Evolutionary conservation across 306 rosid species (phyloP), one percentile per base, ranked within the genome.

Genomic region (Cicer yamashitae): DNA sequence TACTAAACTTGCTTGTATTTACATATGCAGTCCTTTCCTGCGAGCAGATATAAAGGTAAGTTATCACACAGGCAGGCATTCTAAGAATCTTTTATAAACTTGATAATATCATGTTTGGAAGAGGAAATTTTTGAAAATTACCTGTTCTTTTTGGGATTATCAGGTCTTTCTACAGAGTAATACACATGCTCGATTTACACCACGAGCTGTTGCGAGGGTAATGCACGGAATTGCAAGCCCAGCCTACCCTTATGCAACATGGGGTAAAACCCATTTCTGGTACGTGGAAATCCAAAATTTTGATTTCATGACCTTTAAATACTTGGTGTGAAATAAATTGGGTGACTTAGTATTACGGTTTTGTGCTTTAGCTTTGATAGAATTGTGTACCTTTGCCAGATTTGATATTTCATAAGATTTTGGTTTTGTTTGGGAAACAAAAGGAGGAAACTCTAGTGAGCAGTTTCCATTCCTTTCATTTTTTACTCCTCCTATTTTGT

Each of bases 211-310:
- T 79, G 96, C 99, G 41, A 94, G 97, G 84, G 84, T 94, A 79
- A 88, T 91, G 96, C 98, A 94, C 61, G 98, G 97, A 81, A 85
- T 94, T 83, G 91, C 88, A 71, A 94, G 98, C 89, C 98, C 97
- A 53, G 86, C 97, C 41, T 94, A 94, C 82, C 86, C 98, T 74
- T 87, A 96, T 53, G 47, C 93, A 76, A 57, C 68, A 58, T 94
- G 98, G 98, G 88, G 87, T 67, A 90, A 74, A 85, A 90, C 98
- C 79, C 96, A 94, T 82, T 91, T 94, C 87, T 94, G 97, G 99
- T 94, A 89, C 2, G 70, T 48, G 13, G 12, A 50, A 71, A 57
- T 45, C 61, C 20, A 47, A 51, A 7, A 0, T 15, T 53, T 18
- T 61, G 41, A 47, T 44, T 39, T 44, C 13, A 20, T 50, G 22